Conservation (phyloP, 768 basidiomycete species). For the Amyloporia xantha region DNA sequence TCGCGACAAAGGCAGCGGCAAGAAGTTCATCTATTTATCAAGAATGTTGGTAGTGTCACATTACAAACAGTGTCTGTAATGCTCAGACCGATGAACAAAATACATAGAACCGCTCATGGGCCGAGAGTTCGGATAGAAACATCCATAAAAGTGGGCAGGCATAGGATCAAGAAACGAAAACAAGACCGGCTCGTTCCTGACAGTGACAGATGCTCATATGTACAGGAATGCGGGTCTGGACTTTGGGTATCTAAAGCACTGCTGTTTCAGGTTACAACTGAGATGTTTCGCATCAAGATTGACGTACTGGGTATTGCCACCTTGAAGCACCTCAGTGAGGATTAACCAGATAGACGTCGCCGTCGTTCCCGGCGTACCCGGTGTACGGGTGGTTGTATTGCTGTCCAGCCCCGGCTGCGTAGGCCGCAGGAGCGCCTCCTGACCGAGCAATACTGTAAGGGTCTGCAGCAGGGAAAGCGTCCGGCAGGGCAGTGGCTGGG, state of each 20-base stretch:
- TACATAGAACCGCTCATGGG: background rate
- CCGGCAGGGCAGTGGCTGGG: constrained; percentile 3
- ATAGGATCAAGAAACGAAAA: background rate
- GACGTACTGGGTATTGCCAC: background rate
- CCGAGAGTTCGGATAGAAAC: background rate
- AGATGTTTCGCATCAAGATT: constrained; percentile 4
- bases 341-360: background rate
- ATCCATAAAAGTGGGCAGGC: background rate
- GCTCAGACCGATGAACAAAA: background rate
- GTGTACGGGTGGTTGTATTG: background rate
- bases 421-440: constrained; percentile 8
- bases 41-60: no score
- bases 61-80: background rate
- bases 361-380: background rate
- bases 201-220: background rate
- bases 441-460: constrained; percentile 10
- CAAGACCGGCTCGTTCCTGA: background rate
- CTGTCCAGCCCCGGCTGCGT: background rate
- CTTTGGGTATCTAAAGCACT: background rate
- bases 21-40: no score
- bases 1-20: no score
- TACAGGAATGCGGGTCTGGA: background rate
- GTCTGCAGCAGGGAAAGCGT: constrained; percentile 11
- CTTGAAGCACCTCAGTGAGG: background rate
- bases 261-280: constrained; percentile 13